These are phyloP conservation scores for Wickerhamomyces subpelliculosus DNA, from an alignment of 805 yeast species.

Conservation along the genomic window DNA sequence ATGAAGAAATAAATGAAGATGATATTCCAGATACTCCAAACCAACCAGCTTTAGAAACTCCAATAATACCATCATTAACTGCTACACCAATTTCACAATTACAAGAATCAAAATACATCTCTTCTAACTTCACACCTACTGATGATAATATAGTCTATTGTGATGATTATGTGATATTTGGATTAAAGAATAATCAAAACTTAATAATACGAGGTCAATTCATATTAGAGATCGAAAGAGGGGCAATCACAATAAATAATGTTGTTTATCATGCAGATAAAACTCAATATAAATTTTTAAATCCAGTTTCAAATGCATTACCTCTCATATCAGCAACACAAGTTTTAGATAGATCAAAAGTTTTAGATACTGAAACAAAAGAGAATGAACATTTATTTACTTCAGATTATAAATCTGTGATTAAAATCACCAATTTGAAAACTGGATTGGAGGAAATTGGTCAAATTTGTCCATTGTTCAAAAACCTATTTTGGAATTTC, in stretches of 20 bases:
- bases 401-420: slow-evolving; percentile 35
- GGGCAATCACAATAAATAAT: slow-evolving; percentile 40
- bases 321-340: slow-evolving; percentile 41
- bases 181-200: slow-evolving; percentile 35
- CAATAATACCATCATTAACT: not conserved
- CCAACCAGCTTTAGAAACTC: not conserved
- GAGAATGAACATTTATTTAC: slow-evolving; percentile 33
- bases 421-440: slow-evolving; percentile 27
- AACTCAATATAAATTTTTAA: slow-evolving; percentile 25
- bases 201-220: slow-evolving; percentile 44
- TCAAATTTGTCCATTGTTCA: slow-evolving; percentile 36
- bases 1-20: slow-evolving; percentile 1
- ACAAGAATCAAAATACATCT: slow-evolving; percentile 11
- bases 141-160: slow-evolving; percentile 31
- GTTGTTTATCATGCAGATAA: slow-evolving; percentile 24
- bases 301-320: slow-evolving; percentile 27
- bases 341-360: slow-evolving; percentile 24
- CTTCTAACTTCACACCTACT: slow-evolving; percentile 32
- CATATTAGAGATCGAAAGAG: slow-evolving; percentile 35
- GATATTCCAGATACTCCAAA: not conserved
- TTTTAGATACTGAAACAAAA: slow-evolving; percentile 22
- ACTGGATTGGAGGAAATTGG: slow-evolving; percentile 44
- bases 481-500: slow-evolving; percentile 29
- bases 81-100: not conserved
- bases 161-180: slow-evolving; percentile 29